Percentiles rank a stretch among this genome's conserved stretches.
Evolutionary conservation across 2,329 filamentous ascomycete species (phyloP).

Genomic region (Calycina herbarum): DNA sequence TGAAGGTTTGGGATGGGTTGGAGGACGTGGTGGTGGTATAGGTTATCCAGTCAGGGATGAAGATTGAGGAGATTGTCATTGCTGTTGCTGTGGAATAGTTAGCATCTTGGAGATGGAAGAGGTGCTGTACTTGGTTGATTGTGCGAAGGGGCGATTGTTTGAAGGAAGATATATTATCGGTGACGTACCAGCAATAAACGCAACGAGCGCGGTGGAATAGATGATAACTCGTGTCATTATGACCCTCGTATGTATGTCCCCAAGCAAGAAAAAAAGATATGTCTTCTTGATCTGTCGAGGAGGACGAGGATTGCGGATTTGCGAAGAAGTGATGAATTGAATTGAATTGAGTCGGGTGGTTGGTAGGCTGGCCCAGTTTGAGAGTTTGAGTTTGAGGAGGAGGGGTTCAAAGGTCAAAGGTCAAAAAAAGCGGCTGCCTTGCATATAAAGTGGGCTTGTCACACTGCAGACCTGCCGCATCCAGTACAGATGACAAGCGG

Average conservation of each 20-base stretch:
- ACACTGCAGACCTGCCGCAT: conserved; percentile 3
- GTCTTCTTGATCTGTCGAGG: background rate
- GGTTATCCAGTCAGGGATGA: conserved; percentile 70
- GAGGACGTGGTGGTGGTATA: conserved; percentile 55
- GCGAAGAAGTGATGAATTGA: background rate
- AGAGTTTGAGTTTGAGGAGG: background rate
- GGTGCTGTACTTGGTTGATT: conserved; percentile 40
- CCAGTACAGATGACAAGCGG: background rate
- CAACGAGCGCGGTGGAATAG: conserved; percentile 43
- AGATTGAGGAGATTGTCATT: conserved; percentile 69
- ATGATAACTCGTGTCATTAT: conserved; percentile 47
- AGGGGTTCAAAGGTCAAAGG: background rate
- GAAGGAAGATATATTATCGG: background rate
- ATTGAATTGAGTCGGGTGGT: background rate
- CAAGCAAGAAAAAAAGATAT: background rate
- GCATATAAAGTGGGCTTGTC: background rate
- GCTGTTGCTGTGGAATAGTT: conserved; percentile 57
- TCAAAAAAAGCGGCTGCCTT: background rate
- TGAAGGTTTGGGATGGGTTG: conserved; percentile 53
- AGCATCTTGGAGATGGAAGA: background rate
- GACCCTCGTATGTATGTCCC: conserved; percentile 17
- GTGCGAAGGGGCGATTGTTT: conserved; percentile 3
- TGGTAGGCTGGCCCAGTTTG: no score
- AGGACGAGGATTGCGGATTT: background rate
- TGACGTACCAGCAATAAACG: conserved; percentile 46